A percentile compares a stretch with the other conserved stretches of the same genome.
These are phyloP conservation scores for Fusarium fracticaudum DNA, from an alignment of 2,329 filamentous ascomycete genomes.

Conservation along the genomic window DNA sequence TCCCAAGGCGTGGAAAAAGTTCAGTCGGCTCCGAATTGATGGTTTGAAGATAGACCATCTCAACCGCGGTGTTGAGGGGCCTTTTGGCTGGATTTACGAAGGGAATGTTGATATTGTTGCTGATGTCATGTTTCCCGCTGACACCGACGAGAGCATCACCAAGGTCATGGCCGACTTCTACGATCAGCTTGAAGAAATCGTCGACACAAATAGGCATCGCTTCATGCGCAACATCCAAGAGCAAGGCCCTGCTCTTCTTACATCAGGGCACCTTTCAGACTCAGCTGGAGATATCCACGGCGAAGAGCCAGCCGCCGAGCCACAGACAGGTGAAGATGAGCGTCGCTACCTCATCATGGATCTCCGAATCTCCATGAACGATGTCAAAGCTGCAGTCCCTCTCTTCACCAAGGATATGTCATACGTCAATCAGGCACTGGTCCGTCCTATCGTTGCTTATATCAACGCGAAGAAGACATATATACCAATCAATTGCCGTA, in stretches of 20 bases:
- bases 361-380: constrained; percentile 92
- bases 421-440: constrained; percentile 94
- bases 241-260: constrained; percentile 40
- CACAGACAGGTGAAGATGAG: constrained; percentile 59
- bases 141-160: constrained; percentile 86
- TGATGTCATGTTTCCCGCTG: constrained; percentile 92
- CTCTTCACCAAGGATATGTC: constrained; percentile 92
- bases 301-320: constrained; percentile 4
- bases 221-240: constrained; percentile 63
- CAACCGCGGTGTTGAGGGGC: constrained; percentile 90
- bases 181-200: constrained; percentile 92
- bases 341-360: constrained; percentile 92
- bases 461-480: constrained; percentile 96
- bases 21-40: constrained; percentile 91
- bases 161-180: constrained; percentile 99
- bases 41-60: constrained; percentile 94
- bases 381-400: constrained; percentile 91
- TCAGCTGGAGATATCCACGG: constrained; percentile 32
- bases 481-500: constrained; percentile 92
- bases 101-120: constrained; percentile 97
- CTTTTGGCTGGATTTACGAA: constrained; percentile 97
- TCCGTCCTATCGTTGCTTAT: constrained; percentile 96
- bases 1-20: constrained; percentile 89
- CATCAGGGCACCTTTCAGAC: constrained; percentile 48
- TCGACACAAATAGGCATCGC: constrained; percentile 78